Evolutionary conservation across 306 rosid species (phyloP).

Genomic region (Medicago arabica): DNA sequence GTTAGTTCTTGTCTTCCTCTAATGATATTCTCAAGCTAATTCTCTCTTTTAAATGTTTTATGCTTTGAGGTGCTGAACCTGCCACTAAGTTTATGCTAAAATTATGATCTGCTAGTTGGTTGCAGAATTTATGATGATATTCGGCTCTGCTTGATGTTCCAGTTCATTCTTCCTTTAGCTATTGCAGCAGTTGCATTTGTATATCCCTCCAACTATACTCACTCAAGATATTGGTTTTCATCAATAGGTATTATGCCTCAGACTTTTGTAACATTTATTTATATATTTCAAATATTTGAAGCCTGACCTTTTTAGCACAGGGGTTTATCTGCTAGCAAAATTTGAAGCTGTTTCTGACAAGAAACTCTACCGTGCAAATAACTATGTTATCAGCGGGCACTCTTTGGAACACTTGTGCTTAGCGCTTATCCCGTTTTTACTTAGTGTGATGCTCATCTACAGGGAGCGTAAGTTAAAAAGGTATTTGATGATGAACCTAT

Average conservation of each 20-base stretch:
- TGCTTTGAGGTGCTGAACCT: constrained; percentile 23
- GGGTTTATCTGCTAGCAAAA: constrained; percentile 67
- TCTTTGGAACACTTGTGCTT: constrained; percentile 68
- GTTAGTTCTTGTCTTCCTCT: constrained; percentile 39
- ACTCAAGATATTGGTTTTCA: constrained; percentile 69
- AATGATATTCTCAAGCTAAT: neutral
- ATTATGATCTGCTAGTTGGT: constrained; percentile 49
- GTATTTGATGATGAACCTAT: constrained; percentile 39
- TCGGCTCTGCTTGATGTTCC: constrained; percentile 64
- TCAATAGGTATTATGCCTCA: constrained; percentile 55
- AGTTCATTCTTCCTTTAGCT: constrained; percentile 59
- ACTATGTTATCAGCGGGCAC: constrained; percentile 64
- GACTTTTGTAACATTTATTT: constrained; percentile 2
- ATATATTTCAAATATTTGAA: neutral
- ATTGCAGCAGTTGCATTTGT: constrained; percentile 54
- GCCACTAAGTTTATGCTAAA: constrained; percentile 45
- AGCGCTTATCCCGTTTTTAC: constrained; percentile 55
- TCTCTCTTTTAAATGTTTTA: constrained; percentile 25
- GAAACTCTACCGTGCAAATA: constrained; percentile 57
- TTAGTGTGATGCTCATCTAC: constrained; percentile 62
- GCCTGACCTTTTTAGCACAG: constrained; percentile 45
- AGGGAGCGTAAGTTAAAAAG: constrained; percentile 53
- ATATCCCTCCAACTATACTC: constrained; percentile 62
- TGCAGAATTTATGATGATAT: constrained; percentile 63
- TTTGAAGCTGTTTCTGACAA: constrained; percentile 63